Percentiles rank a stretch among this genome's conserved stretches.
These are phyloP conservation scores for Rubus parviflorus DNA, from an alignment of 306 rosid species.

Conservation along the genomic window DNA sequence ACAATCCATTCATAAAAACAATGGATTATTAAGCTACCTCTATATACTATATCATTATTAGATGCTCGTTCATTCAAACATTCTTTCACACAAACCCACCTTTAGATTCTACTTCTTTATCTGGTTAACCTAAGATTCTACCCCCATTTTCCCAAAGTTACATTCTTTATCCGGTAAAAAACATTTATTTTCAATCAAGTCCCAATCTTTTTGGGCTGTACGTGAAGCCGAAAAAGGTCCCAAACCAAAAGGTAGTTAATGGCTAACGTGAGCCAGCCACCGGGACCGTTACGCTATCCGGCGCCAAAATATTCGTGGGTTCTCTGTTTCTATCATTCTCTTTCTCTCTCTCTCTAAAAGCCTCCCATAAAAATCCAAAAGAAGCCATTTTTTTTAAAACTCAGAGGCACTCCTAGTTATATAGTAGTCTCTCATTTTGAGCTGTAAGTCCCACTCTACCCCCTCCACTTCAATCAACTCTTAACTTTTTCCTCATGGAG, in stretches of 20 bases:
- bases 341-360: constrained; percentile 16
- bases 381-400: constrained; percentile 33
- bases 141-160: constrained; percentile 14
- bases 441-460: constrained; percentile 24
- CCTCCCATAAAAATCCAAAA: constrained; percentile 47
- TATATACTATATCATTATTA: not conserved
- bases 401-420: constrained; percentile 25
- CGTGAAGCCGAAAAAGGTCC: constrained; percentile 19
- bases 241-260: constrained; percentile 31
- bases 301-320: constrained; percentile 50
- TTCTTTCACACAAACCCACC: constrained; percentile 21
- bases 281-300: constrained; percentile 56
- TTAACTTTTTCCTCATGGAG: constrained; percentile 51
- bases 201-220: constrained; percentile 2
- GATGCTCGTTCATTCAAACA: constrained; percentile 42
- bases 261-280: constrained; percentile 43
- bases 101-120: constrained; percentile 18
- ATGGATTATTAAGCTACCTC: not conserved
- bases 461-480: constrained; percentile 25
- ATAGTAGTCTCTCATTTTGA: constrained; percentile 11
- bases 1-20: no score
- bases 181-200: not conserved
- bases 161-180: not conserved
- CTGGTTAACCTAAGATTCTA: constrained; percentile 21
- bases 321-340: constrained; percentile 24